Conservation (phyloP, 345 rosid genomes). For the Viola odorata region DNA sequence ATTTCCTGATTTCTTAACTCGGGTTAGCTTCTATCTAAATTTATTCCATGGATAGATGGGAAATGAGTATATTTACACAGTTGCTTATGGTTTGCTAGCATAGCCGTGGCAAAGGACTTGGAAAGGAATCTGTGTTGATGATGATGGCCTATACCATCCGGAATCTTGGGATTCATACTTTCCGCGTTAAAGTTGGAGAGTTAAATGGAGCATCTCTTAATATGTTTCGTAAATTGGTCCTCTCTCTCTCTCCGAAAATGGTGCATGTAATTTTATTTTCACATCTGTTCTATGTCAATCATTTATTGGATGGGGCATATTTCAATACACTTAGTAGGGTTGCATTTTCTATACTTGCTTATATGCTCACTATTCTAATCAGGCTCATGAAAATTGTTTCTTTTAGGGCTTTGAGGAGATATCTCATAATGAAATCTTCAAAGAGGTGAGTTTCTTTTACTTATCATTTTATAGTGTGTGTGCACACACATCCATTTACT, state of each 20-base stretch:
- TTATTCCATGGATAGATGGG: background rate
- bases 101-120: slow-evolving; percentile 92
- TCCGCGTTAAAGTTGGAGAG: slow-evolving; percentile 78
- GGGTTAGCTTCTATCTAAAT: too few relatives aligned
- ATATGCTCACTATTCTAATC: background rate
- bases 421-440: slow-evolving; percentile 59
- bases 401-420: slow-evolving; percentile 66
- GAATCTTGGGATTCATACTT: slow-evolving; percentile 51
- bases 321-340: background rate
- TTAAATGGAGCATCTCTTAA: slow-evolving; percentile 65
- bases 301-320: slow-evolving; percentile 1
- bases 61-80: background rate
- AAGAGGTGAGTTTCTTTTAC: slow-evolving; percentile 57
- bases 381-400: slow-evolving; percentile 8
- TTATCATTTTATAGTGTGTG: background rate
- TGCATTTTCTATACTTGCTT: background rate
- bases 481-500: background rate
- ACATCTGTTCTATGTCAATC: background rate
- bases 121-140: slow-evolving; percentile 76
- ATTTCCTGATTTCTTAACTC: too few relatives aligned
- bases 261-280: background rate
- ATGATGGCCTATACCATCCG: slow-evolving; percentile 85
- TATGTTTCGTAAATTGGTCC: slow-evolving; percentile 72
- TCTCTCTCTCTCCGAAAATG: slow-evolving; percentile 11
- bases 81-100: slow-evolving; percentile 33